These are phyloP conservation scores for Cardamine resedifolia DNA, from an alignment of 345 rosid genomes.

Conservation along the genomic window DNA sequence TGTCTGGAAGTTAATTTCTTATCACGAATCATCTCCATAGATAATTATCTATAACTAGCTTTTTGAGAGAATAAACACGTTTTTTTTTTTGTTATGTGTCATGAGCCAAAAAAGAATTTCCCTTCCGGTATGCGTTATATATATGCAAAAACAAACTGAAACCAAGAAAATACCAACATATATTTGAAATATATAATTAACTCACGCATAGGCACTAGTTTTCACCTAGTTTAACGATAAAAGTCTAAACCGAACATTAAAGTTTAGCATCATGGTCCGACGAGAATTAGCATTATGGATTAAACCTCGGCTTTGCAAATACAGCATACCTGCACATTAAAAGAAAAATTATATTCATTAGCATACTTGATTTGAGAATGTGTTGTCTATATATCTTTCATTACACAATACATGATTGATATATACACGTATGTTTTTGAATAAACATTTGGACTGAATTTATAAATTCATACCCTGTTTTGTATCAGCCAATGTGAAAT, in stretches of 20 bases:
- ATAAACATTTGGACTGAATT: background rate
- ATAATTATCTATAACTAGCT: too few relatives aligned
- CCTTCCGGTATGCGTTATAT: background rate
- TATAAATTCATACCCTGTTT: conserved; percentile 13
- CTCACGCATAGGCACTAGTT: background rate
- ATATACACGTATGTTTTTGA: background rate
- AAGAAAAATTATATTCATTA: background rate
- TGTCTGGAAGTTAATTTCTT: too few relatives aligned
- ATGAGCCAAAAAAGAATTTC: too few relatives aligned
- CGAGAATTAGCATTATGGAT: background rate
- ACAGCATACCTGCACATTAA: conserved; percentile 19
- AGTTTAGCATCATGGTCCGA: background rate
- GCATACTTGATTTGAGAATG: background rate
- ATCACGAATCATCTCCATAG: too few relatives aligned
- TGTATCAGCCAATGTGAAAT: conserved; percentile 20
- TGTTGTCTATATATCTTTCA: background rate
- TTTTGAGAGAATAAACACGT: too few relatives aligned
- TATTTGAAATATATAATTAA: background rate
- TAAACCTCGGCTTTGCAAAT: conserved; percentile 32
- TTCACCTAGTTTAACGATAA: background rate
- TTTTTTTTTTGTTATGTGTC: too few relatives aligned
- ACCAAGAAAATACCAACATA: background rate
- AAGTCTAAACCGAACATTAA: background rate
- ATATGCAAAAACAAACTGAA: background rate
- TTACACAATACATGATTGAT: background rate